Evolutionary conservation across 768 basidiomycete species (phyloP), one percentile per base, ranked within the genome.

Genomic region (Paxillus rubicundulus): DNA sequence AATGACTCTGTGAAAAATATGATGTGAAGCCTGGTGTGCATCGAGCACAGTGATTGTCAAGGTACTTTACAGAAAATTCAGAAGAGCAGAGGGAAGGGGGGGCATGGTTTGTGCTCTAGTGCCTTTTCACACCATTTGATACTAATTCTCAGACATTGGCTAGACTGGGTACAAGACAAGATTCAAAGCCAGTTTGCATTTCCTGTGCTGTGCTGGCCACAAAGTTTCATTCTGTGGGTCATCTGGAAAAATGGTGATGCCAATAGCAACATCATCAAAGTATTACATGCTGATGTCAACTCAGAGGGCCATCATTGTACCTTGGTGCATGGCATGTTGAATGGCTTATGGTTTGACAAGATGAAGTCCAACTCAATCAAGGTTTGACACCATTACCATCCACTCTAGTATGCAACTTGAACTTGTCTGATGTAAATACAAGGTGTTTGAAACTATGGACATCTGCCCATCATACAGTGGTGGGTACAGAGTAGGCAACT

Each of bases 181-280:
- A 34, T 13, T 40, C 2, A 28, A 18, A 16, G 20, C 34, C n/a
- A 61, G n/a, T 71, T 70, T 50, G 66, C 59, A 0, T 60, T 68
- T 28, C 38, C 57, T 3, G 67, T 43, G 1, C 52, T 71, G 17
- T 71, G 68, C 49, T 71, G 69, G 69, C 58, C 61, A 34, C 58
- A 56, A 16, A 68, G 66, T 34, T 58, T 47, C n/a, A 68, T 70
- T 10, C 64, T 64, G 0, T 12, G 32, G 10, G 21, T 30, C 3
- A 53, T 71, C 4, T 71, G 69, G 70, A 37, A 56, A 17, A 58
- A 53, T 9, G 63, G 64, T 0, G 51, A 66, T 14, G 24, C 40
- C 1, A 66, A 54, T 6, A 68, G 52, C 7, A 71, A 71, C 39
- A 16, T 68, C 0, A 61, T 65, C 39, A 65, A 71, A 24, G 44